Evolutionary conservation across 2,329 filamentous ascomycete species (phyloP).

Genomic region (Fusarium secorum): DNA sequence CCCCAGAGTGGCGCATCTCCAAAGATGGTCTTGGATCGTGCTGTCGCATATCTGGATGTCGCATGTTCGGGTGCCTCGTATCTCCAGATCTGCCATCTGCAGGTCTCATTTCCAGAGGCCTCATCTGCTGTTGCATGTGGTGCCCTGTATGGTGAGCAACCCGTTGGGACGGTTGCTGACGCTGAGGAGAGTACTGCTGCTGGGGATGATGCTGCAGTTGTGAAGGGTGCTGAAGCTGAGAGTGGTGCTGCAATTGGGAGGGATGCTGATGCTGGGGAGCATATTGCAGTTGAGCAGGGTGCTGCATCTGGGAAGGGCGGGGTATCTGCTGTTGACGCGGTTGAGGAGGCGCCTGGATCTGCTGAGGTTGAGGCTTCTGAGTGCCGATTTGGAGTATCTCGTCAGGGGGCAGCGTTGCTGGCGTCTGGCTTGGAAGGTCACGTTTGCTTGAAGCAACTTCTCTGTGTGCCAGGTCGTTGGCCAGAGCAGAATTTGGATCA

Average conservation of each 20-base stretch:
- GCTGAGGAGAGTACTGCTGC: slow-evolving; percentile 20
- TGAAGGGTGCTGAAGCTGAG: slow-evolving; percentile 8
- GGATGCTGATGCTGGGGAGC: background rate
- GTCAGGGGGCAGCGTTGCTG: slow-evolving; percentile 27
- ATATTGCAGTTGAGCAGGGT: background rate
- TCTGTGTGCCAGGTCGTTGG: slow-evolving; percentile 71
- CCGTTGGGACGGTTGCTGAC: slow-evolving; percentile 26
- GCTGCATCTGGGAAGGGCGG: slow-evolving; percentile 11
- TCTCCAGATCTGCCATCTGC: slow-evolving; percentile 11
- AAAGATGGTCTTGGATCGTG: slow-evolving; percentile 26
- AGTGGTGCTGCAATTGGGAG: slow-evolving; percentile 10
- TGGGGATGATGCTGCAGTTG: slow-evolving; percentile 9
- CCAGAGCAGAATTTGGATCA: slow-evolving; percentile 79
- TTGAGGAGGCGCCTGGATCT: slow-evolving; percentile 20
- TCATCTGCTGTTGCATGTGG: slow-evolving; percentile 25
- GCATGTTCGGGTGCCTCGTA: slow-evolving; percentile 14
- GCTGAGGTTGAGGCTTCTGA: slow-evolving; percentile 20
- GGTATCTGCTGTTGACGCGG: slow-evolving; percentile 18
- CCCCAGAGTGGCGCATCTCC: slow-evolving; percentile 30
- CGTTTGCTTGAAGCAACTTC: slow-evolving; percentile 56
- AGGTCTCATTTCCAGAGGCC: slow-evolving; percentile 14
- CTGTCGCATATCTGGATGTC: slow-evolving; percentile 21
- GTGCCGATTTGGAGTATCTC: slow-evolving; percentile 30
- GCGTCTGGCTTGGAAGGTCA: slow-evolving; percentile 64
- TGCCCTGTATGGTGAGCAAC: slow-evolving; percentile 19